Conservation (phyloP, 371 early-diverging fungal genomes). For the Mucor ambiguus region DNA sequence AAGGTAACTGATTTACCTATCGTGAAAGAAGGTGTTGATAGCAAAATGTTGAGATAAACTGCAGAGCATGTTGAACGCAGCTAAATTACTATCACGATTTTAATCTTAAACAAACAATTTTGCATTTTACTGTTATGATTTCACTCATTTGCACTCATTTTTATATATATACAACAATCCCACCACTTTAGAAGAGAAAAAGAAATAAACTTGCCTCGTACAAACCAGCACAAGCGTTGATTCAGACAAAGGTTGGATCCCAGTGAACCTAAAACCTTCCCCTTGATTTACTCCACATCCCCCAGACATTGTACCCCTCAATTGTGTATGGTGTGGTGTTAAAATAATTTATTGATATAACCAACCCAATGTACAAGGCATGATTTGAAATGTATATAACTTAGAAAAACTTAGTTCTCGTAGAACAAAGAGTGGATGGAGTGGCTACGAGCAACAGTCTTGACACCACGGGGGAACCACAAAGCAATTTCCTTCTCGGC, state of each 20-base stretch:
- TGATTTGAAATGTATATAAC: constrained; percentile 3
- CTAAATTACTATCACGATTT: not conserved
- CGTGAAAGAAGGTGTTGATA: constrained; percentile 6
- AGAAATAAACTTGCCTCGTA: not conserved
- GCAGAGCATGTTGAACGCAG: not conserved
- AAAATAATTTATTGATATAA: not conserved
- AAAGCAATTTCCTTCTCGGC: constrained; percentile 97
- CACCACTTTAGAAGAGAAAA: not conserved
- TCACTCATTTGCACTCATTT: constrained; percentile 1
- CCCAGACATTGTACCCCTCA: not conserved
- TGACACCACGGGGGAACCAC: constrained; percentile 94
- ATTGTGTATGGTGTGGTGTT: not conserved
- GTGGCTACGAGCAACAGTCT: constrained; percentile 56
- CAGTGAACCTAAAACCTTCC: not conserved
- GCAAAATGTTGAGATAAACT: constrained; percentile 7
- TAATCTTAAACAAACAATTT: not conserved
- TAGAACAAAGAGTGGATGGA: constrained; percentile 75
- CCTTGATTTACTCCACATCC: not conserved
- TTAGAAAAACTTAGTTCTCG: constrained; percentile 52
- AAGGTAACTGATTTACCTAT: constrained; percentile 5
- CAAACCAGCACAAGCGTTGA: not conserved
- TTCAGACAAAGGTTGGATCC: not conserved
- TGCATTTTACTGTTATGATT: not conserved
- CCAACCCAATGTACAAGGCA: not conserved
- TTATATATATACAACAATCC: not conserved